Conservation (phyloP, 306 rosid species). For the Rosa chinensis region DNA sequence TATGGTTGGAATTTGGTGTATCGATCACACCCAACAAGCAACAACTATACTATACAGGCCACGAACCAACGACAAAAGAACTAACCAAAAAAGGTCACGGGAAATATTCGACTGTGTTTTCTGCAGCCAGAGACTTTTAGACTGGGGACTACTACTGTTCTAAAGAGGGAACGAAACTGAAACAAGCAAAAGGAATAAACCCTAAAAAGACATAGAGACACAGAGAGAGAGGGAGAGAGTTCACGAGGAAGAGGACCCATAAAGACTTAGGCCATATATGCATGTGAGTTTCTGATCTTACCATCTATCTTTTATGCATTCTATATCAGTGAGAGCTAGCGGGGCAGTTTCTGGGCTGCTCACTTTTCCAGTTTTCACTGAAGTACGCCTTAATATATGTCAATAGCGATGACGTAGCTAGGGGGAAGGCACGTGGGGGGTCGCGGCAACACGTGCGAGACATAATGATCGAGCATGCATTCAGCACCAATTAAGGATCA, state of each 20-base stretch:
- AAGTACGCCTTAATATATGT: background rate
- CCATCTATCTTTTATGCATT: background rate
- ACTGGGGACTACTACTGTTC: conserved; percentile 8
- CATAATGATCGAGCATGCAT: conserved; percentile 2
- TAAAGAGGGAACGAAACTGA: conserved; percentile 11
- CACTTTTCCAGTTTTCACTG: background rate
- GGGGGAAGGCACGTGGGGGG: conserved; percentile 9
- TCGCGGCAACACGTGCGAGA: conserved; percentile 7
- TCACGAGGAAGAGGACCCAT: conserved; percentile 45
- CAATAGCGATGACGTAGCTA: background rate
- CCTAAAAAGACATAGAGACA: conserved; percentile 10
- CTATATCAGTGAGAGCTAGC: background rate
- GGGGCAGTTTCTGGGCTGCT: background rate
- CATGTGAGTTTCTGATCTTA: background rate
- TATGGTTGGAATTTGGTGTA: conserved; percentile 19
- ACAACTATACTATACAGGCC: background rate
- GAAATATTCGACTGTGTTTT: background rate
- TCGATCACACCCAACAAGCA: conserved; percentile 8
- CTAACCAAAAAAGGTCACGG: conserved; percentile 7
- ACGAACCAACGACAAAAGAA: conserved; percentile 22
- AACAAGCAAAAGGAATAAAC: conserved; percentile 31
- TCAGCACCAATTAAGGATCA: background rate
- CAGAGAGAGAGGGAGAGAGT: conserved; percentile 17
- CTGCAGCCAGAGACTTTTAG: background rate
- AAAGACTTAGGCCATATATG: background rate